phyloP scores from a whole-genome alignment of 1,139 yeast species.

The Chernovozyma sophiae-reginae region DNA sequence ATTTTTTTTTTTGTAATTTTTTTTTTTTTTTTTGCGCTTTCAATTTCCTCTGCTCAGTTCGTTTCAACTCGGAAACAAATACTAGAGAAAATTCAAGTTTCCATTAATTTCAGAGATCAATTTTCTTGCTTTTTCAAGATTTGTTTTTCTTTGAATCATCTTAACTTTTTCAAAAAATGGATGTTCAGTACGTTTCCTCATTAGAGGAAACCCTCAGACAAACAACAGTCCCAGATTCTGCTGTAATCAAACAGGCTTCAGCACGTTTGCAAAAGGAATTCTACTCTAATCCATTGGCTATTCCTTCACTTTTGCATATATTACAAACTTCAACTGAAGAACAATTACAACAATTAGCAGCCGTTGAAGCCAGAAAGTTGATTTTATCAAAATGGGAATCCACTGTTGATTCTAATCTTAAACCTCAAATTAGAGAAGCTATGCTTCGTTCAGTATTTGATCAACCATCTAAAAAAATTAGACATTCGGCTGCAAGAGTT shows the following conservation, averaged over 20 bases:
- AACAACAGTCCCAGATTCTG: constrained; percentile 73
- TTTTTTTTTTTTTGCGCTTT: not conserved
- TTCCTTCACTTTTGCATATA: constrained; percentile 81
- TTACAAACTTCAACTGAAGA: constrained; percentile 63
- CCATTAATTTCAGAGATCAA: not conserved
- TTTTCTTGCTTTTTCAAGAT: too few species aligned
- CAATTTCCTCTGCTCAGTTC: not conserved
- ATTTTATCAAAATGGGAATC: constrained; percentile 67
- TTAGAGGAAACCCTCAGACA: constrained; percentile 76
- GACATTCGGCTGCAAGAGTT: constrained; percentile 88
- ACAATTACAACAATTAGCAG: constrained; percentile 77
- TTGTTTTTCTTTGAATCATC: not conserved
- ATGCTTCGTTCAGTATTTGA: constrained; percentile 65
- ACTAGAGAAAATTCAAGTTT: too few species aligned
- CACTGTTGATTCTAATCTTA: constrained; percentile 46
- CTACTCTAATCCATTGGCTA: constrained; percentile 65
- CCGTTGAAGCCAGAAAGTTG: constrained; percentile 91
- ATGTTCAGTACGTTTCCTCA: constrained; percentile 61
- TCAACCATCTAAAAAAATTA: constrained; percentile 61
- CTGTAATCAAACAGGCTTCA: constrained; percentile 80
- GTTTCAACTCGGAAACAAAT: not conserved
- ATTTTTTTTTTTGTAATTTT: not conserved
- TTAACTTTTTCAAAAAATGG: constrained; percentile 52
- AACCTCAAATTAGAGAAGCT: constrained; percentile 61
- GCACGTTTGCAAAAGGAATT: constrained; percentile 68